A percentile compares a stretch with the other conserved stretches of the same genome.
Conservation (phyloP, 306 rosid species). For the Sicyos baderoa region DNA sequence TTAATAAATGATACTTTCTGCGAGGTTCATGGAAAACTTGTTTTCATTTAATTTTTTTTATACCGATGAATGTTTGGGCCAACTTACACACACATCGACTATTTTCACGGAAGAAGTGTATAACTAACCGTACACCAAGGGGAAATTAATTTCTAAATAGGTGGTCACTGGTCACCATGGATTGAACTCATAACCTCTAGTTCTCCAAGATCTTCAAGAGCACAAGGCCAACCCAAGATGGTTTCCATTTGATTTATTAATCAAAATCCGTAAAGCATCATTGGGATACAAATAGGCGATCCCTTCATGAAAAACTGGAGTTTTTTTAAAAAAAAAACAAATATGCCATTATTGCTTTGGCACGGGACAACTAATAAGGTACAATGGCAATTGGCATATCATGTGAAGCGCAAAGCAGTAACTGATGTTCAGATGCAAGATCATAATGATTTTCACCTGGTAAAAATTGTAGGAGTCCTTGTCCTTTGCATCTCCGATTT, state of each 20-base stretch:
- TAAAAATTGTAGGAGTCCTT: conserved; percentile 67
- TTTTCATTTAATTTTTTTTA: not conserved
- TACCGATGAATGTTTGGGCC: too few species aligned
- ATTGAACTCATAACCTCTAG: too few species aligned
- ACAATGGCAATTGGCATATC: conserved; percentile 11
- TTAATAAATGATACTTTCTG: not conserved
- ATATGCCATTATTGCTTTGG: not conserved
- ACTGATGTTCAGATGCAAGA: not conserved
- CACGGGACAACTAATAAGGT: not conserved
- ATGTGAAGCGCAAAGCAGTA: not conserved
- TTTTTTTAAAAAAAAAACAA: not conserved
- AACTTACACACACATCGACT: too few species aligned
- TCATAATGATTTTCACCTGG: conserved; percentile 46
- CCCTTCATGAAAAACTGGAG: not conserved
- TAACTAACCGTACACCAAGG: too few species aligned
- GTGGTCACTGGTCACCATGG: too few species aligned
- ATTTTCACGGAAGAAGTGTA: too few species aligned
- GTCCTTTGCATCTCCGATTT: conserved; percentile 41
- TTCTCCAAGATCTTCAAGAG: too few species aligned
- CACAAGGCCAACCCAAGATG: too few species aligned
- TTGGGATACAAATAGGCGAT: not conserved
- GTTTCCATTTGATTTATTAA: not conserved
- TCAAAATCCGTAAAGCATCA: not conserved
- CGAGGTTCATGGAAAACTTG: not conserved
- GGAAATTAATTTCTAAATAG: too few species aligned